Conservation (phyloP, 176 grass and related monocot species). For the Aegilops speltoides region DNA sequence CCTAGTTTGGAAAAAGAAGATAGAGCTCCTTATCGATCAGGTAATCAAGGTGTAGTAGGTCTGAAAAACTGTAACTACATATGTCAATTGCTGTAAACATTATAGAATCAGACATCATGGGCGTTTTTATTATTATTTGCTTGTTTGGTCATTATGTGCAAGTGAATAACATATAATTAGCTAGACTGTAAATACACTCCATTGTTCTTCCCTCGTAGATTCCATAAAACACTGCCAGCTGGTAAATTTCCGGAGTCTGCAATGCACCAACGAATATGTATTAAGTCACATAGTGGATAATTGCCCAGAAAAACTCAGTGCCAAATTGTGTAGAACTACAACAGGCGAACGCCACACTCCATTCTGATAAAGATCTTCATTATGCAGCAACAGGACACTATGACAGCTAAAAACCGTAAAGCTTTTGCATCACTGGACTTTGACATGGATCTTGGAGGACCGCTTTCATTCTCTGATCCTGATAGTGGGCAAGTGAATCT, state of each 20-base stretch:
- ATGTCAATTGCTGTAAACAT: constrained; percentile 14
- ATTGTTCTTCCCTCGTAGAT: constrained; percentile 7
- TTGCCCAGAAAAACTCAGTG: background rate
- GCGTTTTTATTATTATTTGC: background rate
- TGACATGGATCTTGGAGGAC: constrained; percentile 60
- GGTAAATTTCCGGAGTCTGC: background rate
- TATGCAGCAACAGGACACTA: constrained; percentile 81
- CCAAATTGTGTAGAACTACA: constrained; percentile 1
- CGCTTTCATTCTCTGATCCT: constrained; percentile 58
- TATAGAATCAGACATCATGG: background rate
- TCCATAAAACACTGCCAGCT: background rate
- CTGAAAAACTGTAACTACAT: background rate
- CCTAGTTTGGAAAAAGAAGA: constrained; percentile 81
- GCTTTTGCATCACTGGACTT: constrained; percentile 72
- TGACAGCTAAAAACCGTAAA: constrained; percentile 53
- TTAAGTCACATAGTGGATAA: background rate
- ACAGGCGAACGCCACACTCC: background rate
- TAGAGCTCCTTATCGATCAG: constrained; percentile 94
- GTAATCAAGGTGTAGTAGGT: constrained; percentile 74
- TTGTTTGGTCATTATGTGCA: background rate
- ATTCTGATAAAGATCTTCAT: constrained; percentile 33
- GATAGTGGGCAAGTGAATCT: constrained; percentile 65
- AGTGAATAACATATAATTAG: constrained; percentile 3
- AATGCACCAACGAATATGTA: background rate
- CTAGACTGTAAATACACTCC: background rate